Base-by-base conservation (phyloP, 1,284 basidiomycete genomes). In the Sphagnurus paluster region DNA sequence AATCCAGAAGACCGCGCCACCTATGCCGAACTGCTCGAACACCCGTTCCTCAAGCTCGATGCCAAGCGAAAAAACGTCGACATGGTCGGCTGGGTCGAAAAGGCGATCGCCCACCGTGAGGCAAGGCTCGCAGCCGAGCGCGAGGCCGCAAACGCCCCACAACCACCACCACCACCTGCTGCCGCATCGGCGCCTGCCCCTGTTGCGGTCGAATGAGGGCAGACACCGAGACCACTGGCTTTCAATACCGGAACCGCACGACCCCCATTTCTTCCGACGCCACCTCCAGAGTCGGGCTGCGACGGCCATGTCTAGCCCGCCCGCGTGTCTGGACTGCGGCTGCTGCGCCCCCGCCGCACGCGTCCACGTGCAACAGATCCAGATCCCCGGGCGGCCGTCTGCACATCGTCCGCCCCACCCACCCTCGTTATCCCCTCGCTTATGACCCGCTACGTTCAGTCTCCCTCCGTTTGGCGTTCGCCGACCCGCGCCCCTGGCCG, bases 31-130 rank as follows among this genome's bases (percentile, higher is more conserved):
- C 70, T 98, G 46, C 71, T 98, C 49, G 86, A 52, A 8, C 55
- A 56, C 28, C 70, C 70, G 5, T 75, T 71, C 58, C 56, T 75
- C 19, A 55, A 79, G 68, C 74, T 79, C 44, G 93, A 97, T 59
- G 67, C 64, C 6, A 67, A 70, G 13, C 72, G 80, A 4, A 68
- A 82, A 0, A 32, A 52, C 23, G 89, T 93, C 4, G 87, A 95
- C 63, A 93, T 94, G 90, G 74, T 73, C 14, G 78, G 72, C 4
- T 97, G 93, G 93, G 89, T 94, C 8, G 69, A 68, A 11, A 66
- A 65, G 8, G 87, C 89, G 2, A 64, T 92, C 19, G 63, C 59
- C 24, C 52, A 58, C 30, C 54, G 37, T 32, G 44, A 56, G 26
- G 44, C 35, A 11, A 55, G 56, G 21, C 53, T 37, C 5, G 52